Conservation (phyloP, 1,139 yeast species). For the Candida sojae region DNA sequence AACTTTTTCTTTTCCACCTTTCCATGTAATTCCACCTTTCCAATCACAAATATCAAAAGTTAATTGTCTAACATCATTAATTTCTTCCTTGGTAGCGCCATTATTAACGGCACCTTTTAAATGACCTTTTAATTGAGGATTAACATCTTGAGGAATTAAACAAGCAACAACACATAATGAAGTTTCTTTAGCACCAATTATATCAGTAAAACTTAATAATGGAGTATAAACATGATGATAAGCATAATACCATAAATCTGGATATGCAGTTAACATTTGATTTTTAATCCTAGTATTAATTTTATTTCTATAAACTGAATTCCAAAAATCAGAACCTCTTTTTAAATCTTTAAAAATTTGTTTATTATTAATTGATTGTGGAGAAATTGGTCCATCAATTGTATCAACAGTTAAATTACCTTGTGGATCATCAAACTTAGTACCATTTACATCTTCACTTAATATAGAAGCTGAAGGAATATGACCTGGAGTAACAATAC, state of each 20-base stretch:
- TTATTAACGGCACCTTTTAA: constrained; percentile 79
- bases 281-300: constrained; percentile 40
- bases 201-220: constrained; percentile 64
- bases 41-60: constrained; percentile 60
- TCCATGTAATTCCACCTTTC: constrained; percentile 66
- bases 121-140: constrained; percentile 82
- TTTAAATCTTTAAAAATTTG: constrained; percentile 31
- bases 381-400: constrained; percentile 44
- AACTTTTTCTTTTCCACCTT: constrained; percentile 58
- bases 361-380: constrained; percentile 30
- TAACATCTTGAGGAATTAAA: constrained; percentile 88
- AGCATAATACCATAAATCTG: constrained; percentile 79
- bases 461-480: constrained; percentile 40
- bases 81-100: constrained; percentile 68
- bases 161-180: constrained; percentile 76
- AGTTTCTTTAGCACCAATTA: constrained; percentile 69
- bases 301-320: constrained; percentile 60
- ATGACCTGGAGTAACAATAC: constrained; percentile 35
- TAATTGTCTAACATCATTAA: constrained; percentile 58
- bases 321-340: constrained; percentile 71
- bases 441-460: constrained; percentile 44
- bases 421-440: constrained; percentile 26
- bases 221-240: constrained; percentile 80
- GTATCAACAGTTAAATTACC: constrained; percentile 37
- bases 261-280: constrained; percentile 75